These are phyloP conservation scores for Coniella lustricola DNA, from an alignment of 2,329 filamentous ascomycete genomes.

Conservation along the genomic window DNA sequence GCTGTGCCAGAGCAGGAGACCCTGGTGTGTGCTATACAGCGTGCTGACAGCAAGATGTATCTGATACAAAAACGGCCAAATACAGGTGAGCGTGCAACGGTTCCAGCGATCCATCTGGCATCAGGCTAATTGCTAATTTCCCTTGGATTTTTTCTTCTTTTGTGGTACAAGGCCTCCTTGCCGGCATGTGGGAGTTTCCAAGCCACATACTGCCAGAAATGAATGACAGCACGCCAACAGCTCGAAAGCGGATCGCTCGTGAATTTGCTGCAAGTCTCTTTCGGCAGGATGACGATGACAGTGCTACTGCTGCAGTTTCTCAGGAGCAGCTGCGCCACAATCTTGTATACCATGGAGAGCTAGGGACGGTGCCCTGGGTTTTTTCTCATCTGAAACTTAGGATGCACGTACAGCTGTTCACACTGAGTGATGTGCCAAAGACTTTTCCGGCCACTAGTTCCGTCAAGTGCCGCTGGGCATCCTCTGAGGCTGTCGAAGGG, in stretches of 20 bases:
- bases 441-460: constrained; percentile 2
- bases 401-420: constrained; percentile 51
- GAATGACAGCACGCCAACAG: constrained; percentile 22
- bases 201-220: constrained; percentile 31
- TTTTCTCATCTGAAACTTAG: constrained; percentile 51
- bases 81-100: constrained; percentile 28
- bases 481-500: constrained; percentile 33
- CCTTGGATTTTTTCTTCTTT: neutral
- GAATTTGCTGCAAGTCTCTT: constrained; percentile 27
- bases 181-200: constrained; percentile 51
- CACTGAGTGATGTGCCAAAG: constrained; percentile 21
- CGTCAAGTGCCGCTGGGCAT: constrained; percentile 29
- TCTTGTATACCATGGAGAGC: constrained; percentile 30
- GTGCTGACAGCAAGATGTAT: constrained; percentile 32
- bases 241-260: constrained; percentile 31
- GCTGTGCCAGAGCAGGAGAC: constrained; percentile 44
- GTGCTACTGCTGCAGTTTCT: neutral
- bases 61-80: constrained; percentile 44
- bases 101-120: too few relatives aligned
- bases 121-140: neutral
- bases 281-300: constrained; percentile 6
- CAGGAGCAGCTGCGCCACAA: neutral
- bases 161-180: constrained; percentile 36
- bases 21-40: constrained; percentile 45
- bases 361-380: constrained; percentile 49